Evolutionary conservation across 345 rosid genomes (phyloP), one percentile per base, ranked within the genome.

Genomic region (Noccaea bulbosa): DNA sequence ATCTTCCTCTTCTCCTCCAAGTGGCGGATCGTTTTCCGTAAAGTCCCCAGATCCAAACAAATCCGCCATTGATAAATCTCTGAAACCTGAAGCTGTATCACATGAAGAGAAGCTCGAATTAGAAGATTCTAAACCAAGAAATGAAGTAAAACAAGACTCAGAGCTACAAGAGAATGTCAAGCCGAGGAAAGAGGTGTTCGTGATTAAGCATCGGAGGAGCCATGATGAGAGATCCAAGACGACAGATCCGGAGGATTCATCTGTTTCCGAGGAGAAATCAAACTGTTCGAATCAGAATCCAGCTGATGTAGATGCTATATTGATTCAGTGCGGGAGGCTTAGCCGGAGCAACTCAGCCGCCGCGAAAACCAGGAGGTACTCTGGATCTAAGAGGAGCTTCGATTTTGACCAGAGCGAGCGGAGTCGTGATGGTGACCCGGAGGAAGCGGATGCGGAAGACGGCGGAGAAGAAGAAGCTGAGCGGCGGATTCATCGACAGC

Each of bases 381-480:
- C 96, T 0, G 97, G 99, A n/a, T 88, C 93, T 10, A 94, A 94
- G 79, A 83, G 99, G 49, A 94, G 99, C 66, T 94, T 80, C 30
- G 96, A 93, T 59, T 86, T 88, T 5, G 97, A 93, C 48, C 66
- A 81, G 37, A 61, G 46, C 8, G 61, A 54, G 41, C 22, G 43
- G 41, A 55, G 41, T 6, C 61, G 43, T 8, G 83, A 68, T 5
- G 40, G 58, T 12, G 69, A 34, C 11, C 72, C 35, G 11, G 80
- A 12, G 48, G 78, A 60, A 0, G 79, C 73, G 9, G 62, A 69
- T 34, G 75, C 58, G 9, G 80, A 67, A 8, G 77, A 77, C 11
- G 86, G 62, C 4, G 84, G 79, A 7, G 81, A 71, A 12, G 88
- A 71, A 17, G 84, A 57, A 48, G 73, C 71, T 3, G 82, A 77